phyloP scores from a whole-genome alignment of 371 early-diverging fungal species.

The Mucor plumbeus region DNA sequence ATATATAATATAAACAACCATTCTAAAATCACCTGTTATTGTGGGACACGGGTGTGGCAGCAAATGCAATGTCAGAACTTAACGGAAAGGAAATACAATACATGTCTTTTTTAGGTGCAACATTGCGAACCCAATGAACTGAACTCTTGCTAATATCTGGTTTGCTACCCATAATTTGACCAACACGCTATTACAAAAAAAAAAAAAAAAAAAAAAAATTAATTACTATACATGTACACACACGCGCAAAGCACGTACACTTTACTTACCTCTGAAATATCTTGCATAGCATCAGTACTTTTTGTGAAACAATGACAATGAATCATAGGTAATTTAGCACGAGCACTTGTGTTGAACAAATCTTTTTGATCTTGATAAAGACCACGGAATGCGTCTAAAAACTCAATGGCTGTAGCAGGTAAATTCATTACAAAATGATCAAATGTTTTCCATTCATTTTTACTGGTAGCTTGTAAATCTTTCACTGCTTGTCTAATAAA shows the following conservation, averaged over 20 bases:
- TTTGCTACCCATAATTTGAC: constrained; percentile 52
- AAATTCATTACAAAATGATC: constrained; percentile 98
- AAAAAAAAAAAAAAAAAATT: no score
- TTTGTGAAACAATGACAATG: constrained; percentile 96
- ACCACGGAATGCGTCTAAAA: constrained; percentile 84
- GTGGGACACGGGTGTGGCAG: constrained; percentile 16
- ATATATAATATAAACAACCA: not conserved
- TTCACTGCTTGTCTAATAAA: constrained; percentile 81
- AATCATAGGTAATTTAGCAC: constrained; percentile 75
- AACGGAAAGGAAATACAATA: constrained; percentile 89
- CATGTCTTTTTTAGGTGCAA: constrained; percentile 99
- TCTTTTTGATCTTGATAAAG: constrained; percentile 59
- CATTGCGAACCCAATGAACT: constrained; percentile 86
- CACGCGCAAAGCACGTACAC: not conserved
- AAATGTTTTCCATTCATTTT: constrained; percentile 69
- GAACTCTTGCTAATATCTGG: constrained; percentile 52
- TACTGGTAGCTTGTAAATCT: constrained; percentile 40
- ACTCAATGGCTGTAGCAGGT: constrained; percentile 95
- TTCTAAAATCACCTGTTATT: not conserved
- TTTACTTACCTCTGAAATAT: constrained; percentile 65
- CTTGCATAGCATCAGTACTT: constrained; percentile 70
- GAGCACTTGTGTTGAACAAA: constrained; percentile 37
- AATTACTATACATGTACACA: not conserved
- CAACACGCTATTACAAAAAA: constrained; percentile 46
- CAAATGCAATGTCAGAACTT: constrained; percentile 64